phyloP scores from a whole-genome alignment of 192 early-diverging fungal genomes.

The Phlyctochytrium planicorne region DNA sequence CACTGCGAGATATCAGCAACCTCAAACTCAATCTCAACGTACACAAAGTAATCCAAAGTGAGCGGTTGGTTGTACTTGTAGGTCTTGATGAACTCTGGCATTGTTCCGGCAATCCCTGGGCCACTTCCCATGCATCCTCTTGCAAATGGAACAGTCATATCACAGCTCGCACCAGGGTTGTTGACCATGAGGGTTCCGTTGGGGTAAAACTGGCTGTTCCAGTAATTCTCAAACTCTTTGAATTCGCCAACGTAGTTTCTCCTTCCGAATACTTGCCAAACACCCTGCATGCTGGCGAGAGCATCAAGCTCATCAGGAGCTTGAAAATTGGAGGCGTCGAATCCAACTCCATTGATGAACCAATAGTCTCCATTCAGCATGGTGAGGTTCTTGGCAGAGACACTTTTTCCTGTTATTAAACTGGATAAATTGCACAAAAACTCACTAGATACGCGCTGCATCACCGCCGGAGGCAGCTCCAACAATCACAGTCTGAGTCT shows the following conservation, averaged over 20 bases:
- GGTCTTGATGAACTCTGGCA: neutral
- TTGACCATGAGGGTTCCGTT: neutral
- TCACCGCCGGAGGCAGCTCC: neutral
- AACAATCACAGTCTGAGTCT: neutral
- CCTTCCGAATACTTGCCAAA: neutral
- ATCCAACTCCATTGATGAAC: neutral
- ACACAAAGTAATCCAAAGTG: neutral
- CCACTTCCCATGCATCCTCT: neutral
- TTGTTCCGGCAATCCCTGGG: neutral
- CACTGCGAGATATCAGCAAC: neutral
- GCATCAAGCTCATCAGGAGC: neutral
- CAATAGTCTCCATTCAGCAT: slow-evolving; percentile 7
- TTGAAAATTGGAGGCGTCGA: neutral
- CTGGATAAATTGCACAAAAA: no score
- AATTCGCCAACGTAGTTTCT: neutral
- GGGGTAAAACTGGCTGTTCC: neutral
- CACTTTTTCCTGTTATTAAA: no score
- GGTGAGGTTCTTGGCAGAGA: neutral
- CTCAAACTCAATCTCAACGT: neutral
- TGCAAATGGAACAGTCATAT: neutral
- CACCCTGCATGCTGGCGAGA: neutral
- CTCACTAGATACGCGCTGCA: neutral
- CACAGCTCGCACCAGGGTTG: neutral
- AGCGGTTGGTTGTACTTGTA: neutral
- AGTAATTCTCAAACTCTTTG: neutral